Evolutionary conservation across 2,329 filamentous ascomycete genomes (phyloP).

Genomic region (Rhytidhysteron rufulum): DNA sequence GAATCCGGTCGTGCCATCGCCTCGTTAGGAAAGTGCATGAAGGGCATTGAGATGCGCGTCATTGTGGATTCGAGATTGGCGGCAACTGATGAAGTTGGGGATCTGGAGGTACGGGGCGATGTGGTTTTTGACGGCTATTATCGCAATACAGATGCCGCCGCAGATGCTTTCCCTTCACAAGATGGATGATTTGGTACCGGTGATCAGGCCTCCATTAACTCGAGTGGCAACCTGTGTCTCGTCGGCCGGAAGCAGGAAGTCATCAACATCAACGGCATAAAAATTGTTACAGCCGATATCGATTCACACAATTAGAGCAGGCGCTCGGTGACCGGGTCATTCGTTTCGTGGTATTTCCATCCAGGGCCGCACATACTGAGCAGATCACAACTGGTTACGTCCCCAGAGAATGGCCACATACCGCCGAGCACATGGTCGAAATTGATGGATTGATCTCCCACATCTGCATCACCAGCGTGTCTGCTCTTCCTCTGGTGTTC

Average conservation of each 20-base stretch:
- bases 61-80: constrained; percentile 6
- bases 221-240: constrained; percentile 14
- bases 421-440: too few relatives aligned
- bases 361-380: too few relatives aligned
- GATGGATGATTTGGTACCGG: constrained; percentile 25
- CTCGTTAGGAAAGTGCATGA: constrained; percentile 38
- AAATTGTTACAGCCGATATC: too few relatives aligned
- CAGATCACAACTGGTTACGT: too few relatives aligned
- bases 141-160: constrained; percentile 25
- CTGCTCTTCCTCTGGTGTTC: too few relatives aligned
- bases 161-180: constrained; percentile 12
- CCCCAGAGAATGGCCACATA: too few relatives aligned
- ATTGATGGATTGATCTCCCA: too few relatives aligned
- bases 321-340: too few relatives aligned
- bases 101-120: constrained; percentile 19
- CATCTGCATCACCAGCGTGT: too few relatives aligned
- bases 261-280: constrained; percentile 26
- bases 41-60: constrained; percentile 40
- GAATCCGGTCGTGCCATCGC: constrained; percentile 24
- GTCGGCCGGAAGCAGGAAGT: constrained; percentile 21
- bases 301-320: too few relatives aligned
- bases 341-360: too few relatives aligned
- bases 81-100: constrained; percentile 12
- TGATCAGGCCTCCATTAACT: constrained; percentile 20
- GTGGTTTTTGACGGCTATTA: constrained; percentile 41